phyloP scores from a whole-genome alignment of 805 yeast species.

The Saturnispora serradocipensis region DNA sequence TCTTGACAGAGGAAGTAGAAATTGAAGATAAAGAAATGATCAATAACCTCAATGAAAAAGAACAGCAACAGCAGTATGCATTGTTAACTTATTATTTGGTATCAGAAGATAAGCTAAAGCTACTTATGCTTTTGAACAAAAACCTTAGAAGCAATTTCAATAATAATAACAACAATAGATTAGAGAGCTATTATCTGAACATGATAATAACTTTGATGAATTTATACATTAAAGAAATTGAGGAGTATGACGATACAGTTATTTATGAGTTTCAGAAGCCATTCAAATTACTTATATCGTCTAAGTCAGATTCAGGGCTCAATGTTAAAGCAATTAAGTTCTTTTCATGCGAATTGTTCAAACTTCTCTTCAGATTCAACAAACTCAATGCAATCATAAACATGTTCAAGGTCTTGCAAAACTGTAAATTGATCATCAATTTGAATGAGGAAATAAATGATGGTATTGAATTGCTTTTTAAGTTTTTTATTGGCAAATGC shows the following conservation, averaged over 20 bases:
- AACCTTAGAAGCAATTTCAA: neutral
- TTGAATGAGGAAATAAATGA: neutral
- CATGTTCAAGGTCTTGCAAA: conserved; percentile 38
- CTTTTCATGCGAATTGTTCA: conserved; percentile 61
- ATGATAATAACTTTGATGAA: conserved; percentile 1
- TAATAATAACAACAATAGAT: neutral
- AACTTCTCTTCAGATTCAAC: conserved; percentile 55
- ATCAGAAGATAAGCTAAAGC: neutral
- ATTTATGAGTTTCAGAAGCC: conserved; percentile 48
- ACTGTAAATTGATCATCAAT: neutral
- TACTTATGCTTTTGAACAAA: neutral
- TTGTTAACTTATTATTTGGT: neutral
- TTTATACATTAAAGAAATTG: neutral
- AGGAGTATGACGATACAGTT: conserved; percentile 18
- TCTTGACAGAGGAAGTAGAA: neutral
- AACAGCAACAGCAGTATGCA: neutral
- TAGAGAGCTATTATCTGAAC: neutral
- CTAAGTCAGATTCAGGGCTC: conserved; percentile 45
- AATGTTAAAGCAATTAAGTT: conserved; percentile 31
- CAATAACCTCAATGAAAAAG: neutral
- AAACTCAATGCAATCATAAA: conserved; percentile 68
- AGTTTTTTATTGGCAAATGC: conserved; percentile 61
- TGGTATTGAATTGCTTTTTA: conserved; percentile 36
- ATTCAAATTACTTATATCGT: conserved; percentile 71
- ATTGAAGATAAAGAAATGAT: neutral